Percentiles rank a stretch among this genome's conserved stretches.
Evolutionary conservation across 257 asterid genomes (phyloP).

Genomic region (Nicotiana tabacum): DNA sequence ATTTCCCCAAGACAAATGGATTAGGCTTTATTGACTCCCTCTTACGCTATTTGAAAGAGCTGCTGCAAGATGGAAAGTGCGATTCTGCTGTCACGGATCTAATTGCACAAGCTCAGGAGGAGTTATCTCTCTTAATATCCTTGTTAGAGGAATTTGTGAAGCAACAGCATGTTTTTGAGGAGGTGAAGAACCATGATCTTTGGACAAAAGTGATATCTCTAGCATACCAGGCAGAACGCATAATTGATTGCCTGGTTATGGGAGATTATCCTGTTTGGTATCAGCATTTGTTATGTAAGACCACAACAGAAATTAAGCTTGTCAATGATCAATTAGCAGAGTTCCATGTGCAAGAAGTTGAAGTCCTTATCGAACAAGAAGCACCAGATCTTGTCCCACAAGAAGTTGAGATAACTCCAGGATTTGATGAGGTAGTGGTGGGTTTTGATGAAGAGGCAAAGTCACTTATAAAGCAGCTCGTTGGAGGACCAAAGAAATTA

Average conservation of each 20-base stretch:
- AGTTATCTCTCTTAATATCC: neutral
- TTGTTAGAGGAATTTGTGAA: neutral
- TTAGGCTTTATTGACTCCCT: neutral
- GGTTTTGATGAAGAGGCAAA: constrained; percentile 2
- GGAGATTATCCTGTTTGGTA: neutral
- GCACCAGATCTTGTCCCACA: neutral
- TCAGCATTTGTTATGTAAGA: neutral
- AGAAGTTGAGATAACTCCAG: neutral
- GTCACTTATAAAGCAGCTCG: neutral
- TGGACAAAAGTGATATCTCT: neutral
- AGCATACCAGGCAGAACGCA: constrained; percentile 1
- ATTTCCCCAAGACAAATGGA: neutral
- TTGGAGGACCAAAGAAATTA: neutral
- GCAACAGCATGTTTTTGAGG: neutral
- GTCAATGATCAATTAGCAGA: neutral
- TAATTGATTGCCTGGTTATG: neutral
- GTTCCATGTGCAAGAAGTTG: neutral
- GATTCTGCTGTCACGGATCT: neutral
- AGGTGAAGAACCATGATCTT: constrained; percentile 1
- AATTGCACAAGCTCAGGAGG: neutral
- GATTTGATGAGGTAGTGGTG: neutral
- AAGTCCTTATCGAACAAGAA: neutral
- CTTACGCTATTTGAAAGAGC: neutral
- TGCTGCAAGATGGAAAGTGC: neutral
- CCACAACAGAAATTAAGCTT: neutral